Percentiles rank a stretch among this genome's conserved stretches.
These are phyloP conservation scores for Physcomitrium patens DNA, from an alignment of 225 moss, liverwort and hornwort species.

Conservation along the genomic window DNA sequence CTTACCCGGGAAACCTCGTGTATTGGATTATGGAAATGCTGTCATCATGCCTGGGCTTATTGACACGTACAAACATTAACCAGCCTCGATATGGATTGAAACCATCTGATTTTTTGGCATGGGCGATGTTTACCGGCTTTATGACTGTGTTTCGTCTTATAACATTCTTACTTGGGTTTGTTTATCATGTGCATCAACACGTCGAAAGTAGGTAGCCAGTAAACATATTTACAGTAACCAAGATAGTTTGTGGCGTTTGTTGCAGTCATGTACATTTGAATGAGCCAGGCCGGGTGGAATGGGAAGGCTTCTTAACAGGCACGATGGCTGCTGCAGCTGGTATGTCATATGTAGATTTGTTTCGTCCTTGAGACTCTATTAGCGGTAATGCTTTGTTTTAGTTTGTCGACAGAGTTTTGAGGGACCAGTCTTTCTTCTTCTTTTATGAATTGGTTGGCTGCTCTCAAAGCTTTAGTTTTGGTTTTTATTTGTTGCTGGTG, in stretches of 20 bases:
- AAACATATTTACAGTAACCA: background rate
- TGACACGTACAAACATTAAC: constrained; percentile 62
- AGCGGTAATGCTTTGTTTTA: no score
- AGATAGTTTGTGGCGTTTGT: constrained; percentile 17
- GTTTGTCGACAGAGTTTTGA: no score
- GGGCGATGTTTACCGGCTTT: background rate
- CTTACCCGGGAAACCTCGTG: constrained; percentile 47
- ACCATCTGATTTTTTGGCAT: background rate
- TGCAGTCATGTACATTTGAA: constrained; percentile 93
- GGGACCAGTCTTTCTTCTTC: no score
- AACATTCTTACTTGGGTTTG: constrained; percentile 1
- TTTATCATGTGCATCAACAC: background rate
- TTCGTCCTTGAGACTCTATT: background rate
- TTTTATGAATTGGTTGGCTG: no score
- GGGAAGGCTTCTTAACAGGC: constrained; percentile 98
- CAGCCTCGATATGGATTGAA: background rate
- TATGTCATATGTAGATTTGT: constrained; percentile 33
- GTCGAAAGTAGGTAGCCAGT: background rate
- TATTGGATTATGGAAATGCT: constrained; percentile 85
- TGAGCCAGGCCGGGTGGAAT: constrained; percentile 88
- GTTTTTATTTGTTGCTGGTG: background rate
- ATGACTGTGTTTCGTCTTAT: background rate
- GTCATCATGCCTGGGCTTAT: constrained; percentile 98
- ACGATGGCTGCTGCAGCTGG: constrained; percentile 97
- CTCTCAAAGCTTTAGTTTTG: no score